Evolutionary conservation across 768 basidiomycete species (phyloP).

Genomic region (Clathrus columnatus): DNA sequence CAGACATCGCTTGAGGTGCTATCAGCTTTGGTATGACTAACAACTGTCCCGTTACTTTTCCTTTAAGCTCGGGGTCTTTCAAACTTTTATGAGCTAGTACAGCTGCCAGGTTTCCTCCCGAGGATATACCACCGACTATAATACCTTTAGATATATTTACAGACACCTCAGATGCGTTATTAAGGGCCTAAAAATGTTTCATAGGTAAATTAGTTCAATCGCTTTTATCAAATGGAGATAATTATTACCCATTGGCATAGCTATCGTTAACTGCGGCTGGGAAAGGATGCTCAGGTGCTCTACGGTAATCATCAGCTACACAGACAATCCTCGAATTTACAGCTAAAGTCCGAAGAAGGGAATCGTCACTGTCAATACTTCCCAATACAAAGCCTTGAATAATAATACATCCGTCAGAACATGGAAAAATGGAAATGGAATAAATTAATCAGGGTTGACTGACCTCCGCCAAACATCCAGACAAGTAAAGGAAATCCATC

Average conservation of each 20-base stretch:
- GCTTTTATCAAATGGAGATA: not conserved
- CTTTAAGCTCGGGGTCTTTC: conserved; percentile 17
- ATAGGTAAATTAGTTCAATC: not conserved
- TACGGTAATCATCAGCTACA: conserved; percentile 13
- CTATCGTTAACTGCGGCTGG: conserved; percentile 18
- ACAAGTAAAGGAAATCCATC: not conserved
- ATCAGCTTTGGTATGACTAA: conserved; percentile 17
- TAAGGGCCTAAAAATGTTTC: conserved; percentile 10
- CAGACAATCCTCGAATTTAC: conserved; percentile 16
- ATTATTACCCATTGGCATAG: conserved; percentile 19
- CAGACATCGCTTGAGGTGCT: conserved; percentile 16
- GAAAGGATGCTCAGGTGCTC: conserved; percentile 21
- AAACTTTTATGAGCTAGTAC: conserved; percentile 17
- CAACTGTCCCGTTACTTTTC: conserved; percentile 18
- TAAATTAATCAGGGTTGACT: too few relatives aligned
- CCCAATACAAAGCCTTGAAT: conserved; percentile 1
- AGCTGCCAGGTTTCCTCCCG: conserved; percentile 18
- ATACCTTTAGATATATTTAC: conserved; percentile 17
- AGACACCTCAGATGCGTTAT: conserved; percentile 8
- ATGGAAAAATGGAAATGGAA: not conserved
- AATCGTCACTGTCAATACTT: conserved; percentile 15
- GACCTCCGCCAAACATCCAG: not conserved
- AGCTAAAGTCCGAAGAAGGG: conserved; percentile 12
- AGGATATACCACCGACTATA: conserved; percentile 20
- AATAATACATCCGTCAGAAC: not conserved